Evolutionary conservation across 1,284 basidiomycete genomes (phyloP), one percentile per base, ranked within the genome.

Genomic region (Nidula niveotomentosa): DNA sequence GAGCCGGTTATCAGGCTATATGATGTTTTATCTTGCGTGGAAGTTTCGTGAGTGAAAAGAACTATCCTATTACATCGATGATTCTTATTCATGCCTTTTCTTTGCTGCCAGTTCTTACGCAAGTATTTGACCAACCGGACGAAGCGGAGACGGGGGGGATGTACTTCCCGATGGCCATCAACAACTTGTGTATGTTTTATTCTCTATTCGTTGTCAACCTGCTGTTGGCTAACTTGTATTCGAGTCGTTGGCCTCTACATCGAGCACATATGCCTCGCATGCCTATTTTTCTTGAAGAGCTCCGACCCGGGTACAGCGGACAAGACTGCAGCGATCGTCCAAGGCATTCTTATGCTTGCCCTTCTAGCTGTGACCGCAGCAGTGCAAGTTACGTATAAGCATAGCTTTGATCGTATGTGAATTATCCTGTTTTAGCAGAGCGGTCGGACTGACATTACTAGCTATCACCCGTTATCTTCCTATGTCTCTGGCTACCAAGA

Each of bases 81-180:
- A 18, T 36, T 23, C 8, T 48, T n/a, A 18, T 50, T 15, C 34
- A 12, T 17, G 17, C 48, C 39, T 23, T 30, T 12, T 30, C 8
- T 10, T 10, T 30, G 6, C 23, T 30, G 46, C 3, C 47, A 81
- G 79, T 81, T 49, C 67, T 80, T 9, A 73, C 72, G 0, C 85
- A 84, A 72, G 78, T 81, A 45, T 81, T 86, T 63, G 87, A 92
- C 68, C 77, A 79, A 62, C 75, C 74, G 2, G 76, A 77, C 45
- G 75, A 79, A 55, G 57, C 61, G 35, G 79, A 81, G 59, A 80
- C 79, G 1, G 78, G 78, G 51, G 80, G 74, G 45, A 63, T 77
- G 52, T 90, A 91, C 75, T 92, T 91, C 70, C 88, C 89, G 33
- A 84, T 90, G 73, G 88, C 89, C 0, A 78, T 89, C 59, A 81